Percentiles rank a stretch among this genome's conserved stretches.
Conservation (phyloP, 2,329 filamentous ascomycete species). For the Coniochaeta hoffmannii region DNA sequence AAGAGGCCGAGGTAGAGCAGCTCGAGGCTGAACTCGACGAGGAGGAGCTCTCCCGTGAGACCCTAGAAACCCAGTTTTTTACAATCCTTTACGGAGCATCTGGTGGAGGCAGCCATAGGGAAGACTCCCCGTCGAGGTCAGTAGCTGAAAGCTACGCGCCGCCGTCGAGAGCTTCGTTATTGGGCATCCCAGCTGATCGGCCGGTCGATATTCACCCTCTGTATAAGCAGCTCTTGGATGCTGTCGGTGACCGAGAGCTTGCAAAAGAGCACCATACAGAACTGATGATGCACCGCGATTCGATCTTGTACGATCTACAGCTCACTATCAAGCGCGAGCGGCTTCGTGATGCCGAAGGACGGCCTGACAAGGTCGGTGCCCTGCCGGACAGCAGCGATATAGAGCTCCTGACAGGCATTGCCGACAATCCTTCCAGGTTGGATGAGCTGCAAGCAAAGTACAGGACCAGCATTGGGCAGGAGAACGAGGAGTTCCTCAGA, state of each 20-base stretch:
- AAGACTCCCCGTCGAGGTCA: neutral
- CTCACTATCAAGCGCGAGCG: constrained; percentile 11
- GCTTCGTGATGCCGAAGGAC: constrained; percentile 5
- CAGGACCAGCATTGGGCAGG: constrained; percentile 20
- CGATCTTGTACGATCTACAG: constrained; percentile 29
- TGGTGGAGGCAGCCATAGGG: neutral
- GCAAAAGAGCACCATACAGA: constrained; percentile 40
- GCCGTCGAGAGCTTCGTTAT: constrained; percentile 10
- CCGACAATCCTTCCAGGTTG: constrained; percentile 12
- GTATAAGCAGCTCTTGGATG: constrained; percentile 34
- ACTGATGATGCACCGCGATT: constrained; percentile 29
- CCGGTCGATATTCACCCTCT: constrained; percentile 35
- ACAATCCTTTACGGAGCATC: constrained; percentile 9
- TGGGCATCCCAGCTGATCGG: constrained; percentile 19
- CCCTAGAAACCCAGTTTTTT: constrained; percentile 30
- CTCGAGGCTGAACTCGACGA: constrained; percentile 12
- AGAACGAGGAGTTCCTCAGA: constrained; percentile 35
- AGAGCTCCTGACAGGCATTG: constrained; percentile 21
- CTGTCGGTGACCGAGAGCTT: constrained; percentile 36
- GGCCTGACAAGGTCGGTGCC: constrained; percentile 7
- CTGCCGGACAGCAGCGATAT: constrained; percentile 28
- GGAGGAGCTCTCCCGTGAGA: constrained; percentile 9
- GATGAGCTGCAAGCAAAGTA: constrained; percentile 11
- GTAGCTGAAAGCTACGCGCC: constrained; percentile 3
- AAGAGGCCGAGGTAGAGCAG: constrained; percentile 28